Evolutionary conservation across 2,329 filamentous ascomycete genomes (phyloP).

Genomic region (Aspergillus ibericus): DNA sequence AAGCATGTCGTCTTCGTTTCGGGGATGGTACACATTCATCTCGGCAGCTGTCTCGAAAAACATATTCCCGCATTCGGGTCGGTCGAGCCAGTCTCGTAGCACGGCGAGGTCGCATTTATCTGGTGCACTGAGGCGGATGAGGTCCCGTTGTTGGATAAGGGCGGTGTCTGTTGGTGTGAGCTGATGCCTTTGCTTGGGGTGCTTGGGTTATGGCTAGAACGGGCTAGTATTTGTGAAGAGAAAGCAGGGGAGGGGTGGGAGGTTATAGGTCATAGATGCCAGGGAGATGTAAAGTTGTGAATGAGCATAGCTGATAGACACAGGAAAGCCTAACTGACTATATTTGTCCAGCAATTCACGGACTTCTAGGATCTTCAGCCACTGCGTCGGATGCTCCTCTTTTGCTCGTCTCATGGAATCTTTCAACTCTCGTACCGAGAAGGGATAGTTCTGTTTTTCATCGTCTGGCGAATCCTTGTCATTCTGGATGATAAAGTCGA

Average conservation of each 20-base stretch:
- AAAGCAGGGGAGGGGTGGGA: too few relatives aligned
- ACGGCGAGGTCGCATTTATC: background rate
- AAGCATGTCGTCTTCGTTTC: background rate
- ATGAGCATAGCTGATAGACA: background rate
- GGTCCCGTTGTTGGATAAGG: background rate
- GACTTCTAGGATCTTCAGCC: slow-evolving; percentile 4
- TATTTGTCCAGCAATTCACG: slow-evolving; percentile 4
- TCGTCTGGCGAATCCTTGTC: background rate
- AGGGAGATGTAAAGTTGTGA: too few relatives aligned
- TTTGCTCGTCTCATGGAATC: background rate
- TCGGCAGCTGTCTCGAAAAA: background rate
- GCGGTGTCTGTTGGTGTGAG: background rate
- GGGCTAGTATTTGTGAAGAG: too few relatives aligned
- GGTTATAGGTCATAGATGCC: too few relatives aligned
- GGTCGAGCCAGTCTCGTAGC: background rate
- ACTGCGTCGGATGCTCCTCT: background rate
- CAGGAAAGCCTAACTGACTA: background rate
- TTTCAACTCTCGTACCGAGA: slow-evolving; percentile 5
- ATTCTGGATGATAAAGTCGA: background rate
- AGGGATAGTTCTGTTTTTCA: background rate
- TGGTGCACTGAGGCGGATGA: background rate
- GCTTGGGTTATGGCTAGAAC: too few relatives aligned
- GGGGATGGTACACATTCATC: background rate
- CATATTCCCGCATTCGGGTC: background rate
- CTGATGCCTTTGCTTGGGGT: background rate